Percentiles rank a stretch among this genome's conserved stretches.
Evolutionary conservation across 148 eudicot genomes (phyloP).

Genomic region (Tetragonia tetragonoides): DNA sequence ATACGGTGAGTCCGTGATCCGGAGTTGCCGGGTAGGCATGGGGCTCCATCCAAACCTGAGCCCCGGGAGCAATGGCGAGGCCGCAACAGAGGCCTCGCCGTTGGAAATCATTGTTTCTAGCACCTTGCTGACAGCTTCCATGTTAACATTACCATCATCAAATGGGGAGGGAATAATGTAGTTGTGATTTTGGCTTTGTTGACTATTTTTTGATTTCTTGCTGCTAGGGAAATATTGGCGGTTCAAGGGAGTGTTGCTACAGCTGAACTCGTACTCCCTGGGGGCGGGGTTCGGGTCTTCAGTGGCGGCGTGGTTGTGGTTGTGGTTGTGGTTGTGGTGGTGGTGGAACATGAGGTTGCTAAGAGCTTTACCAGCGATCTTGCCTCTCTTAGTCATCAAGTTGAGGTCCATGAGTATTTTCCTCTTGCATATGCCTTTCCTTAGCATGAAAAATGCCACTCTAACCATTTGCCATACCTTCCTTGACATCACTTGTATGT

Average conservation of each 20-base stretch:
- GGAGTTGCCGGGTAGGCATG: conserved; percentile 46
- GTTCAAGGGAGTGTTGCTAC: conserved; percentile 55
- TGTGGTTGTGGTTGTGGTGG: conserved; percentile 29
- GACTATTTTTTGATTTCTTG: neutral
- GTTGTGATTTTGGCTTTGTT: neutral
- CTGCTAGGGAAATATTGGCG: conserved; percentile 22
- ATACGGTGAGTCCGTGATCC: conserved; percentile 79
- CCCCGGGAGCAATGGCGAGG: conserved; percentile 45
- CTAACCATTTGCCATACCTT: conserved; percentile 44
- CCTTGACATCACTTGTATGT: conserved; percentile 38
- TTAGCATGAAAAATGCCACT: conserved; percentile 52
- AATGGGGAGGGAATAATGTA: neutral
- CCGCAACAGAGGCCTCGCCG: conserved; percentile 17
- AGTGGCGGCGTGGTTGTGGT: conserved; percentile 3
- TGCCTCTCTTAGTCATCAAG: conserved; percentile 59
- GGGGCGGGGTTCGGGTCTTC: neutral
- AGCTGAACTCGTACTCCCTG: conserved; percentile 76
- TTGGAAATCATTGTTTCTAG: conserved; percentile 34
- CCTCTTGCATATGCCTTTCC: conserved; percentile 56
- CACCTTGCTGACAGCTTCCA: conserved; percentile 26
- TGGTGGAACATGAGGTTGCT: conserved; percentile 55
- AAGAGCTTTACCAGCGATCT: conserved; percentile 60
- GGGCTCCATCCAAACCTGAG: conserved; percentile 50
- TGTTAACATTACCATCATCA: neutral
- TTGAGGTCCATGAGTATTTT: conserved; percentile 50